Base-by-base conservation (phyloP, 2,329 filamentous ascomycete species). In the Colletotrichum chrysophilum region DNA sequence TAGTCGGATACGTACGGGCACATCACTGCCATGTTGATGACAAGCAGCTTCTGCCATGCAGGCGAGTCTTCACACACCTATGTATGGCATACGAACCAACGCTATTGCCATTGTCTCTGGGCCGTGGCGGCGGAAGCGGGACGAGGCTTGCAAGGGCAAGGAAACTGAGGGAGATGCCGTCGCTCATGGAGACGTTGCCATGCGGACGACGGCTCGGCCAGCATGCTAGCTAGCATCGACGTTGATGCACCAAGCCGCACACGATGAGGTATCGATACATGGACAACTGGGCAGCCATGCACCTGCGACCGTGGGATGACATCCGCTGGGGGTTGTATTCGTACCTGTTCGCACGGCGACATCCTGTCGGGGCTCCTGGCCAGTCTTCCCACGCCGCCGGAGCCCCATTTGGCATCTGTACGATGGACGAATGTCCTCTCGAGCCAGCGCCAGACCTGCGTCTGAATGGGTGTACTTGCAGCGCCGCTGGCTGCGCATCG, bases 261-360 rank as follows among this genome's bases (percentile, higher is more conserved):
- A 18, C 21, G 18, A 67, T 78, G 70, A 81, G 80, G 80, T 81
- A 82, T 80, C 77, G 80, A 80, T 84, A 85, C 84, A 80, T 81
- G 78, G 78, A 16, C 36, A 62, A 77, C 84, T 84, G 83, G 83
- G 83, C 82, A 85, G 82, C 83, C 72, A 84, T 82, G 81, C 83
- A 75, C 83, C 80, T 79, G 70, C 79, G 79, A 80, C 77, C 75
- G 79, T 75, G 36, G 38, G 34, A 38, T 12, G 38, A 62, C 52
- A 12, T 58, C 36, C n/a, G 7, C 30, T 14, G 64, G 48, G 34
- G 16, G 52, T 67, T 71, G 79, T 82, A 81, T 71, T 28, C 68
- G 73, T 67, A 76, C 69, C 55, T 74, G 14, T 24, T 38, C 34
- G 10, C 18, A 48, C 62, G 7, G 26, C 26, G 52, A 68, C 18